Percentiles rank a stretch among this genome's conserved stretches.
These are phyloP conservation scores for Podospora sp. DNA, from an alignment of 495 filamentous ascomycete genomes.

Conservation along the genomic window DNA sequence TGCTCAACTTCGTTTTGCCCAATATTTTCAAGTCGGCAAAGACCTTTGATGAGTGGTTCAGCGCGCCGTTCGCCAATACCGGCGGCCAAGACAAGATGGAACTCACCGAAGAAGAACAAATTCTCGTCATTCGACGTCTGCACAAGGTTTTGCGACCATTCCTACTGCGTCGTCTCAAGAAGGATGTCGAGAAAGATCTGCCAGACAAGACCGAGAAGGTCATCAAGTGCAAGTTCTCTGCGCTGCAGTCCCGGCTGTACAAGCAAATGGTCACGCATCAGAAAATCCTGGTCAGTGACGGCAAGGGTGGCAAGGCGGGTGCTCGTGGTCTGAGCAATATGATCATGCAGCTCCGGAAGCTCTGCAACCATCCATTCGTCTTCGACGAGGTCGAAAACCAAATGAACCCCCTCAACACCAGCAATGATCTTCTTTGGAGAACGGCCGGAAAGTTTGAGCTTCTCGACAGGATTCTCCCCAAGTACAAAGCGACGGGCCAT, in stretches of 20 bases:
- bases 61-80: conserved; percentile 98
- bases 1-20: conserved; percentile 96
- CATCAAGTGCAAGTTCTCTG: conserved; percentile 97
- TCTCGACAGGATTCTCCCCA: conserved; percentile 87
- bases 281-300: conserved; percentile 89
- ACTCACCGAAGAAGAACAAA: conserved; percentile 96
- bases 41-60: conserved; percentile 99
- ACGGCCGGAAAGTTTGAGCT: conserved; percentile 97
- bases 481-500: conserved; percentile 86
- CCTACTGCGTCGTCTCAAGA: conserved; percentile 96
- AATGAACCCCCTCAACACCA: conserved; percentile 85
- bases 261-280: conserved; percentile 95
- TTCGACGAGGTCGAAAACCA: conserved; percentile 97
- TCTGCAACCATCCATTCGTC: conserved; percentile 99
- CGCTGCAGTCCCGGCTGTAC: conserved; percentile 89
- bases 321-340: conserved; percentile 98
- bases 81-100: conserved; percentile 98
- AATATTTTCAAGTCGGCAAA: conserved; percentile 99
- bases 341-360: conserved; percentile 98
- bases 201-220: conserved; percentile 99
- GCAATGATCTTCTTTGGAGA: conserved; percentile 93
- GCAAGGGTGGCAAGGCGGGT: conserved; percentile 92
- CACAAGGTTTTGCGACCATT: conserved; percentile 98
- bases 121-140: conserved; percentile 96
- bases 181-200: conserved; percentile 97